phyloP scores from a whole-genome alignment of 2,329 filamentous ascomycete genomes.

The Ophiostoma ips region DNA sequence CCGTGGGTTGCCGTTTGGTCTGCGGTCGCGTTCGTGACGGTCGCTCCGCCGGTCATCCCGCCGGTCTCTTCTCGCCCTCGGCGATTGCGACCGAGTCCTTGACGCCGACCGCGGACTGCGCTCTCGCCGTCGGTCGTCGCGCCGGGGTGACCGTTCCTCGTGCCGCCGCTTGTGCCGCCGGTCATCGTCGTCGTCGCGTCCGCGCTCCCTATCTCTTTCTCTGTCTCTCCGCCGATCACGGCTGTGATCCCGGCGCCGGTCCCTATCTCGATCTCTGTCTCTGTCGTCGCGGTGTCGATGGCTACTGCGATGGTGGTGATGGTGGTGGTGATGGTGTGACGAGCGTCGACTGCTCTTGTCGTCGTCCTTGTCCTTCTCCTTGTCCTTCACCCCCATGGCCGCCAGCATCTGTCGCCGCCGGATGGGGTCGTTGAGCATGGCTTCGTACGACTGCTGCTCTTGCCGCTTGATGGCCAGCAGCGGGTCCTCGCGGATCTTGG shows the following conservation, averaged over 20 bases:
- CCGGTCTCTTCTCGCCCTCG: neutral
- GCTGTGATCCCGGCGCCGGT: constrained; percentile 3
- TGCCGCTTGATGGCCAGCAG: constrained; percentile 86
- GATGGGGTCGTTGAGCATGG: constrained; percentile 65
- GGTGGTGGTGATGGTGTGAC: constrained; percentile 12
- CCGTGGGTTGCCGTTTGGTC: neutral
- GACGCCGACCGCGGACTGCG: neutral
- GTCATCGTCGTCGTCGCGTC: neutral
- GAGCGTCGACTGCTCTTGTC: constrained; percentile 12
- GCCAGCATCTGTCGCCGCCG: constrained; percentile 54
- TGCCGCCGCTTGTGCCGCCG: neutral
- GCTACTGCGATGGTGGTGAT: constrained; percentile 26
- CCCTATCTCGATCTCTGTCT: constrained; percentile 1
- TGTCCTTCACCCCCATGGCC: constrained; percentile 36
- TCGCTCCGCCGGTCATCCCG: neutral
- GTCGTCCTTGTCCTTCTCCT: constrained; percentile 19
- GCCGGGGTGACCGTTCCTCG: neutral
- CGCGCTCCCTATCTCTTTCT: neutral
- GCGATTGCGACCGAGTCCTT: constrained; percentile 18
- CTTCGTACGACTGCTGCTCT: constrained; percentile 68
- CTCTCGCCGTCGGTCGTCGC: constrained; percentile 18
- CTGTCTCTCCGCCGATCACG: neutral
- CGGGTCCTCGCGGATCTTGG: constrained; percentile 83
- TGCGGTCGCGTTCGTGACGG: neutral
- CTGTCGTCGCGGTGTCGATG: constrained; percentile 31